phyloP scores from a whole-genome alignment of 2,329 filamentous ascomycete genomes.

The Paramyrothecium sp. region DNA sequence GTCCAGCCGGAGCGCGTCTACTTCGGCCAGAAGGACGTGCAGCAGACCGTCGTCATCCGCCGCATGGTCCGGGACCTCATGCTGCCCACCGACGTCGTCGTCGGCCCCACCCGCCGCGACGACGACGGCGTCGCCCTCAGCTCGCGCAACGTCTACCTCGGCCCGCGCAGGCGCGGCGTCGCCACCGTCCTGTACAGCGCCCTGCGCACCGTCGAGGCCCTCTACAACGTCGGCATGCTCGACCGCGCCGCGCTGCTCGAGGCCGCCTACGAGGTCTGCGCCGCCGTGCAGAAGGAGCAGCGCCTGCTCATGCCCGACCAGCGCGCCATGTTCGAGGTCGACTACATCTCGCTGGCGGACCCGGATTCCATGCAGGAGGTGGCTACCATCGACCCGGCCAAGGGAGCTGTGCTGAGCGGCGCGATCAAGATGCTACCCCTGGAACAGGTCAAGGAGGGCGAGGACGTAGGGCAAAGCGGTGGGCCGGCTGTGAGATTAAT shows the following conservation, averaged over 20 bases:
- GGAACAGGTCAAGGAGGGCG: conserved; percentile 65
- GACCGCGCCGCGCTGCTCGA: conserved; percentile 68
- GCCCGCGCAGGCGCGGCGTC: conserved; percentile 66
- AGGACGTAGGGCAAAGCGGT: conserved; percentile 72
- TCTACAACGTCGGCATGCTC: conserved; percentile 54
- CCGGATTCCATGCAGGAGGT: conserved; percentile 81
- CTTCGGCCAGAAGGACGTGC: conserved; percentile 97
- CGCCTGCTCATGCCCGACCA: conserved; percentile 54
- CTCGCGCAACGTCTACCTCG: conserved; percentile 91
- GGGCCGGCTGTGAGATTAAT: conserved; percentile 82
- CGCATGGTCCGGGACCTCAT: conserved; percentile 87
- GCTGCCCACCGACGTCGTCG: conserved; percentile 69
- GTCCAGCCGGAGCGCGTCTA: conserved; percentile 69
- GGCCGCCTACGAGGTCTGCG: conserved; percentile 62
- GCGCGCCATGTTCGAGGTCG: conserved; percentile 75
- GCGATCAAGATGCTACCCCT: conserved; percentile 87
- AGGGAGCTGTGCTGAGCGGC: conserved; percentile 82
- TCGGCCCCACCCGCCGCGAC: conserved; percentile 75
- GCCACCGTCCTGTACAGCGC: conserved; percentile 72
- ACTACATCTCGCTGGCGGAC: conserved; percentile 91
- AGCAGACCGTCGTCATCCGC: conserved; percentile 89
- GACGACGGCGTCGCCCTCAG: conserved; percentile 84
- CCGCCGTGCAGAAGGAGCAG: conserved; percentile 59
- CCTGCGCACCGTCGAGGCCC: conserved; percentile 66
- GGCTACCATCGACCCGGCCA: conserved; percentile 63